Base-by-base conservation (phyloP, 306 rosid genomes). In the Hippophae tibetana region DNA sequence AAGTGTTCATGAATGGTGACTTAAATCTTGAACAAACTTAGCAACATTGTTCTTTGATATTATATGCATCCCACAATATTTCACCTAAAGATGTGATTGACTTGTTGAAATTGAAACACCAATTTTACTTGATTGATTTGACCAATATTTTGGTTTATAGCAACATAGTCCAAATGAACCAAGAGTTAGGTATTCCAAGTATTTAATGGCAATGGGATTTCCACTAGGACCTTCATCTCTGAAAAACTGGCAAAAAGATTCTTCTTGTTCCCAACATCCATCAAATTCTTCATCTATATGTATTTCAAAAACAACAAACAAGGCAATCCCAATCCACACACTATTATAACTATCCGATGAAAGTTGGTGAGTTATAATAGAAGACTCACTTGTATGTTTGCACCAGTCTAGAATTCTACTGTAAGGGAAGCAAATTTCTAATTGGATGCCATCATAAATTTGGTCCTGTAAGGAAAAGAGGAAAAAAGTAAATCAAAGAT, bases 341-440 rank as follows among this genome's bases (percentile, higher is more conserved):
- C 47, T 10, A 2, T 43, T 5, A 10, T 7, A 7, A 11, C 57
- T 5, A 14, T 7, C 4, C 18, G 42, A 23, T 40, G 10, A 23
- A 5, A 42, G 10, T 7, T 10, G 5, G 10, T 51, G 5, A 8
- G 2, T 52, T 7, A 63, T 13, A 51, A 58, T 18, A 10, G 11
- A 0, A 10, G 43, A 49, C 12, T 41, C 1, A 7, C 7, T 52
- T 13, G 5, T 57, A 52, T 62, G 25, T 0, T 6, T 5, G 5
- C 51, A 50, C 67, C 67, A 63, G 12, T 38, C 42, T 9, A 50
- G 58, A 41, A 63, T 52, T 18, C 8, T 6, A 52, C 42, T 52
- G 3, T 58, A 57, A 11, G 51, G 67, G 18, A 42, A 42, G 4
- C 14, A 31, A 9, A 52, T 14, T 12, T 42, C 41, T 10, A 63